A percentile compares a stretch with the other conserved stretches of the same genome.
Conservation (phyloP, 2,329 filamentous ascomycete genomes). For the Leptographium wingfieldii region DNA sequence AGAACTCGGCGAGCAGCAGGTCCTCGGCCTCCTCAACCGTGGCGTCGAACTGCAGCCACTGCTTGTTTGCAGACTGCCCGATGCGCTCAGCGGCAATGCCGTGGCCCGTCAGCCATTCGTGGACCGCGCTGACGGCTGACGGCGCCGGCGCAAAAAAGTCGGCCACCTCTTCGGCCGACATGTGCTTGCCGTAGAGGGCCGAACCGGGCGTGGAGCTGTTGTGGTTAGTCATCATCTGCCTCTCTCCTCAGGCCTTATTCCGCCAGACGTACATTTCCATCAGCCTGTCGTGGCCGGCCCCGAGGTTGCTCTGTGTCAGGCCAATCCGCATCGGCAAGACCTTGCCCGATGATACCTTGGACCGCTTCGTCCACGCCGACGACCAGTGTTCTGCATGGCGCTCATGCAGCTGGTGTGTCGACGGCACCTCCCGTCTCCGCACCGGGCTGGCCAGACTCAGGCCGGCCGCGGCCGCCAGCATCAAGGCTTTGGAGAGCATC, state of each 20-base stretch:
- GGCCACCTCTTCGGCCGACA: conserved; percentile 21
- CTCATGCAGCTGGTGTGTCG: conserved; percentile 14
- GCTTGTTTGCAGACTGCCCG: conserved; percentile 6
- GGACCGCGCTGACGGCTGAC: conserved; percentile 19
- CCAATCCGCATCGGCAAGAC: conserved; percentile 10
- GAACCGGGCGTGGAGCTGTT: conserved; percentile 13
- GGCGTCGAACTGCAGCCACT: conserved; percentile 14
- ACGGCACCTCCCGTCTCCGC: background rate
- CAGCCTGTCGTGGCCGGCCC: conserved; percentile 16
- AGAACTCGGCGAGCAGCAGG: conserved; percentile 5
- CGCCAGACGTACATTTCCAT: conserved; percentile 15
- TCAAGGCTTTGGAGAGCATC: conserved; percentile 1
- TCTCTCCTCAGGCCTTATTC: too few species aligned
- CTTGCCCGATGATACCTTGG: conserved; percentile 12
- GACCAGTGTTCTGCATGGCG: conserved; percentile 15
- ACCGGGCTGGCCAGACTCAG: conserved; percentile 2
- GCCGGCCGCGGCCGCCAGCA: background rate
- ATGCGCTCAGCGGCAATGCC: conserved; percentile 15
- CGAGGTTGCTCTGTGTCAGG: conserved; percentile 16
- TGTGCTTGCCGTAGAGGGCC: conserved; percentile 23
- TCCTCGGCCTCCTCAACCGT: conserved; percentile 11
- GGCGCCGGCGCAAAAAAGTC: conserved; percentile 23
- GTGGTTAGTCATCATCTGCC: background rate
- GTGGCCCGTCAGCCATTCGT: conserved; percentile 18
- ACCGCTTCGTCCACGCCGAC: conserved; percentile 16